A percentile compares a stretch with the other conserved stretches of the same genome.
Conservation (phyloP, 805 yeast species). For the Candida michaelii region DNA sequence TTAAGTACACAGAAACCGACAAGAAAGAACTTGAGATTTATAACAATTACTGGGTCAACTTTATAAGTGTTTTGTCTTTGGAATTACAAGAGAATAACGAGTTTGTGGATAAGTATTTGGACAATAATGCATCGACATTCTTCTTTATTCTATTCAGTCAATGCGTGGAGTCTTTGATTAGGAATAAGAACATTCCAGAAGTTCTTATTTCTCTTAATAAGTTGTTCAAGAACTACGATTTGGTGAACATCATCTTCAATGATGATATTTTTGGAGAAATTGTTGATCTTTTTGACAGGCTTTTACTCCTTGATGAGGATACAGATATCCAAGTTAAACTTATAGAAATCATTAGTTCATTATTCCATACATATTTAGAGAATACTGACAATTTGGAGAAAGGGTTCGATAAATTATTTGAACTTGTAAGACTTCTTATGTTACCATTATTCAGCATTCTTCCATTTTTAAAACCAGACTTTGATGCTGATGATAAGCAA, state of each 20-base stretch:
- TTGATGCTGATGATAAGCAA: slow-evolving; percentile 25
- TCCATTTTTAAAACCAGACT: slow-evolving; percentile 57
- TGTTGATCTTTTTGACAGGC: slow-evolving; percentile 71
- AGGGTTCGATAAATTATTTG: slow-evolving; percentile 79
- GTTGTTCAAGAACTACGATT: slow-evolving; percentile 55
- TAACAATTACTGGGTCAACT: slow-evolving; percentile 69
- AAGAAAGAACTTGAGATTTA: slow-evolving; percentile 47
- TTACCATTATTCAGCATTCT: slow-evolving; percentile 58
- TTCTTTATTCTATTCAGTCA: slow-evolving; percentile 81
- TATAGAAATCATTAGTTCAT: slow-evolving; percentile 29
- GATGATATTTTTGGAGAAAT: slow-evolving; percentile 73
- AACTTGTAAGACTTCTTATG: slow-evolving; percentile 68
- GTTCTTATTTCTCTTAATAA: slow-evolving; percentile 50
- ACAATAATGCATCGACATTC: slow-evolving; percentile 57
- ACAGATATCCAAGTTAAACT: slow-evolving; percentile 60
- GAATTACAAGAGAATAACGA: slow-evolving; percentile 53
- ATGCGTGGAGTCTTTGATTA: slow-evolving; percentile 71
- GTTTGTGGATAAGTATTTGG: slow-evolving; percentile 48
- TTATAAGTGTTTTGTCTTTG: slow-evolving; percentile 72
- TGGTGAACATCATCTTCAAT: slow-evolving; percentile 60
- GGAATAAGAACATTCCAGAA: slow-evolving; percentile 44
- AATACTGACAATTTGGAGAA: slow-evolving; percentile 44
- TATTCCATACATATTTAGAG: slow-evolving; percentile 27
- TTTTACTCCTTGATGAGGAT: slow-evolving; percentile 60
- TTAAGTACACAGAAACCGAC: slow-evolving; percentile 51